Evolutionary conservation across 2,329 filamentous ascomycete species (phyloP), one percentile per base, ranked within the genome.

Genomic region (Hymenoscyphus repandus): DNA sequence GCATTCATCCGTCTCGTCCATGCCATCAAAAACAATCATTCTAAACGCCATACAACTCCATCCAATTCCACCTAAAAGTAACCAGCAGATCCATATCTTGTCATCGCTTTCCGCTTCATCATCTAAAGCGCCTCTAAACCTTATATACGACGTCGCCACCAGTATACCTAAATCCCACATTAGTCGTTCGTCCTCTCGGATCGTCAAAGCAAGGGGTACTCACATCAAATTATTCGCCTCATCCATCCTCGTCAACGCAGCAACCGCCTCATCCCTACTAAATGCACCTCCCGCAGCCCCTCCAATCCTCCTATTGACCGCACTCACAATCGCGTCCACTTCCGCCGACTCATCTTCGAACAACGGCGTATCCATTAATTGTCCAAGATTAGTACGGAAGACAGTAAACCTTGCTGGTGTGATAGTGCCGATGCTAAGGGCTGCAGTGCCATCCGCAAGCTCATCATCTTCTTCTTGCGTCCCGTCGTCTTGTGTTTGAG

Each of bases 191-290:
- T 13, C 2, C 5, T 3, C n/a, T 9, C 18, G 13, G 15, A 42
- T 15, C 6, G 6, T 32, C 27, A 6, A 12, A 15, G 32, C n/a
- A 17, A 33, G n/a, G 18, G 18, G 45, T 44, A 82, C 88, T 80
- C 74, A 92, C 91, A 99, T 99, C 65, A 99, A 84, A 73, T 92
- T 85, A 68, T 96, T 96, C 61, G 78, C 75, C 58, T 88, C 83
- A 62, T 89, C 85, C 81, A 99, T 84, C 66, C 79, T 83, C 69
- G 82, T 81, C 50, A 99, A 73, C 40, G 90, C 91, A 68, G 85
- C 80, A 51, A 86, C 72, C 0, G 87, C 89, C 70, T 99, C 93
- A 0, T 73, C 74, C 34, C 77, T 77, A 22, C 74, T 77, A 70
- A 96, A 99, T 34, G 75, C 70, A 6, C 79, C 78, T 4, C 77